These are phyloP conservation scores for Aspergillus alliaceus DNA, from an alignment of 2,329 filamentous ascomycete genomes.

Conservation along the genomic window DNA sequence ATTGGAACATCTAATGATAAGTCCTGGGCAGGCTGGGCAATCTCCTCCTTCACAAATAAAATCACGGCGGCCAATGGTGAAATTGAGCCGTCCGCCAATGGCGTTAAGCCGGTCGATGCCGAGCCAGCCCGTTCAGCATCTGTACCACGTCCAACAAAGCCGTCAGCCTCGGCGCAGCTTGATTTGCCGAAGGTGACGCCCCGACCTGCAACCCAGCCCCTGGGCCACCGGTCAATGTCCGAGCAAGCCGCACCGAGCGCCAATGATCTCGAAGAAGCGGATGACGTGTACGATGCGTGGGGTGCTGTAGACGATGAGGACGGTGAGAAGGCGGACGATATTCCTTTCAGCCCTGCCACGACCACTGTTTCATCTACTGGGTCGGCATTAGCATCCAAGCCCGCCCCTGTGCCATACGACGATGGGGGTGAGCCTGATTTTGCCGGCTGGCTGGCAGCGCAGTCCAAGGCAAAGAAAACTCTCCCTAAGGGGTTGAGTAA, in stretches of 20 bases:
- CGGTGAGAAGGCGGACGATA: conserved; percentile 51
- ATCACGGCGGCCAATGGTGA: conserved; percentile 80
- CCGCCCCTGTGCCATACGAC: conserved; percentile 62
- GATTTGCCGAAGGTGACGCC: conserved; percentile 23
- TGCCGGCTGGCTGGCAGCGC: conserved; percentile 88
- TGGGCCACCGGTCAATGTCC: conserved; percentile 42
- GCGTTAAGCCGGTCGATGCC: conserved; percentile 44
- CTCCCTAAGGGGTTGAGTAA: conserved; percentile 84
- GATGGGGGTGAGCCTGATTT: conserved; percentile 92
- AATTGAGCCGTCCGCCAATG: conserved; percentile 65
- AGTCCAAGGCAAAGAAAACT: conserved; percentile 73
- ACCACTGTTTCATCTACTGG: conserved; percentile 27
- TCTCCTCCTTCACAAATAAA: conserved; percentile 97
- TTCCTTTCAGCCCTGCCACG: conserved; percentile 35
- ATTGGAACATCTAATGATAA: conserved; percentile 75
- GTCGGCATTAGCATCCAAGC: conserved; percentile 25
- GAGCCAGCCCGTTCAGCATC: conserved; percentile 48
- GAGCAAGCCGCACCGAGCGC: conserved; percentile 39
- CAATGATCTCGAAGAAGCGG: conserved; percentile 54
- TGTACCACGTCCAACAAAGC: conserved; percentile 44
- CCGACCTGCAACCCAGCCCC: conserved; percentile 27
- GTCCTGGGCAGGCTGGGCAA: conserved; percentile 94
- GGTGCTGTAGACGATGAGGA: conserved; percentile 63
- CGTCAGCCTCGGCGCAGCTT: conserved; percentile 28
- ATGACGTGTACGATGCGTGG: conserved; percentile 73